phyloP scores from a whole-genome alignment of 441 rosid genomes.

The Sinapis alba region DNA sequence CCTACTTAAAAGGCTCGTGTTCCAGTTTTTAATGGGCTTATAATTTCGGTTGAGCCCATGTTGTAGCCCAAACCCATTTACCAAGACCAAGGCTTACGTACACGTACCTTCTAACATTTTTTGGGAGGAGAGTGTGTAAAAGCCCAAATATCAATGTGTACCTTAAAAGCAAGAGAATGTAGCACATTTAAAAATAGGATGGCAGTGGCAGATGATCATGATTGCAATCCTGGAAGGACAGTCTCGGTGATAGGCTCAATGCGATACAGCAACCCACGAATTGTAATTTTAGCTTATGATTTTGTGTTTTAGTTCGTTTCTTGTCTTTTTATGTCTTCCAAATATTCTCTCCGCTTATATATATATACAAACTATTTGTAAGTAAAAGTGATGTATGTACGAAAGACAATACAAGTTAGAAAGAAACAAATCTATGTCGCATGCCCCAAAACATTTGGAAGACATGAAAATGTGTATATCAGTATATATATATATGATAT shows the following conservation, averaged over 20 bases:
- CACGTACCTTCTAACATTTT: not conserved
- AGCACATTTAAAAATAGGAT: conserved; percentile 5
- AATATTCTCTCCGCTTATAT: conserved; percentile 22
- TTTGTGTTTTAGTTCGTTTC: conserved; percentile 30
- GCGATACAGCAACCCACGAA: conserved; percentile 34
- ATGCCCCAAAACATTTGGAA: not conserved
- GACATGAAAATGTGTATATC: not conserved
- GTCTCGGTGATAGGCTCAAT: conserved; percentile 37
- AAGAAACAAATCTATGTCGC: not conserved
- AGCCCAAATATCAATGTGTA: too few relatives aligned
- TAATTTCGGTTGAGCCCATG: not conserved
- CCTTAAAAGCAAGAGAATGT: conserved; percentile 16
- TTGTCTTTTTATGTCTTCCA: conserved; percentile 38
- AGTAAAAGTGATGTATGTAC: not conserved
- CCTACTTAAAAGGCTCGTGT: too few relatives aligned
- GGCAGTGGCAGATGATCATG: conserved; percentile 34
- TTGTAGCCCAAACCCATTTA: conserved; percentile 2
- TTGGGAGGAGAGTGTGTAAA: not conserved
- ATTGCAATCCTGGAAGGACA: conserved; percentile 30
- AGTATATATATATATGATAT: not conserved
- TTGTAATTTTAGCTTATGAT: conserved; percentile 30
- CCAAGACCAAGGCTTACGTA: not conserved
- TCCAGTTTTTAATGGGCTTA: not conserved
- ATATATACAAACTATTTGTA: not conserved
- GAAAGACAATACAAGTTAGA: not conserved